Evolutionary conservation across 192 early-diverging fungal species (phyloP).

Genomic region (Obelidium mucronatum): DNA sequence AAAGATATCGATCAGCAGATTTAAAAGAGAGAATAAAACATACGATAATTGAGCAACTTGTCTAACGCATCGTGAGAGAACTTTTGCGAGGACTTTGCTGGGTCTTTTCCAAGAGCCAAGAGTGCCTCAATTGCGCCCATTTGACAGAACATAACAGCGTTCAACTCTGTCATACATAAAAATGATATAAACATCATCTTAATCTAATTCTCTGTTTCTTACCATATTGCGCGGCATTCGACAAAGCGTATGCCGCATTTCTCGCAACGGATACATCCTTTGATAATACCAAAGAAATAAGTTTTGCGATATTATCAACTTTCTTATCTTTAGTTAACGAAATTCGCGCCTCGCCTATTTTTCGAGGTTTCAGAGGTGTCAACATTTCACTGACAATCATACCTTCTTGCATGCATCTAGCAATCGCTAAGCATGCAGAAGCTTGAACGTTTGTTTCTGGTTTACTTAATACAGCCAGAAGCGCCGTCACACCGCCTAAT

Average conservation of each 20-base stretch:
- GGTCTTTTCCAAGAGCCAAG: slow-evolving; percentile 49
- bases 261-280: slow-evolving; percentile 56
- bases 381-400: slow-evolving; percentile 2
- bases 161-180: slow-evolving; percentile 40
- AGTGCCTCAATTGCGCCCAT: slow-evolving; percentile 58
- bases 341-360: slow-evolving; percentile 43
- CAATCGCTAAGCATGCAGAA: slow-evolving; percentile 37
- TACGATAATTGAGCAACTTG: slow-evolving; percentile 63
- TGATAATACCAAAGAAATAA: slow-evolving; percentile 52
- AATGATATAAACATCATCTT: too few species aligned
- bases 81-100: slow-evolving; percentile 46
- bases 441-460: slow-evolving; percentile 37
- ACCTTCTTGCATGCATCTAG: slow-evolving; percentile 48
- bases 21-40: slow-evolving; percentile 16
- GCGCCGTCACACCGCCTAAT: slow-evolving; percentile 20
- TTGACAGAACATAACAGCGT: slow-evolving; percentile 54
- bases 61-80: slow-evolving; percentile 65
- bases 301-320: slow-evolving; percentile 34
- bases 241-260: slow-evolving; percentile 61
- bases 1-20: slow-evolving; percentile 1
- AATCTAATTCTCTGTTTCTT: too few species aligned
- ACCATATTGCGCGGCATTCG: slow-evolving; percentile 55
- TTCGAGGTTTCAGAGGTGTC: slow-evolving; percentile 14
- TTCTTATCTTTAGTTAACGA: slow-evolving; percentile 45
- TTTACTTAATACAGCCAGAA: slow-evolving; percentile 30